Evolutionary conservation across 2,329 filamentous ascomycete genomes (phyloP).

Genomic region (Colletotrichum magnum): DNA sequence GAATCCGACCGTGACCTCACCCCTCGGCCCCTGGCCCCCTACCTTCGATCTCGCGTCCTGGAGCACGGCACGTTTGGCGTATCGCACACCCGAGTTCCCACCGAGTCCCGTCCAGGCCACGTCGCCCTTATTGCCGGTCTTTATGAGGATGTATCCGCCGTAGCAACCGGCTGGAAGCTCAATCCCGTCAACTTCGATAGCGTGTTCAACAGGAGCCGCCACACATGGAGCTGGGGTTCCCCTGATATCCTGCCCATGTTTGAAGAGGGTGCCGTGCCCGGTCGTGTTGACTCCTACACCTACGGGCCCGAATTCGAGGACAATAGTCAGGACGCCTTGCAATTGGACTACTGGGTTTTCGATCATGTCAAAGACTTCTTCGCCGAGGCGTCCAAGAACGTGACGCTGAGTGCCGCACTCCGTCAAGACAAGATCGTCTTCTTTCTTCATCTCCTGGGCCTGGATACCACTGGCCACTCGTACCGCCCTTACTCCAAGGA

Average conservation of each 20-base stretch:
- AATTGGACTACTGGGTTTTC: conserved; percentile 95
- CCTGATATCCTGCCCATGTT: conserved; percentile 99
- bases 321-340: conserved; percentile 84
- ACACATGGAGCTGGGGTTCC: conserved; percentile 99
- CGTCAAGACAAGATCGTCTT: conserved; percentile 91
- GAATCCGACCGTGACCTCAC: conserved; percentile 74
- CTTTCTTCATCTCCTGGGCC: conserved; percentile 91
- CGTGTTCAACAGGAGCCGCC: conserved; percentile 95
- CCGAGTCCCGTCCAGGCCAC: conserved; percentile 95
- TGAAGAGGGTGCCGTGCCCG: conserved; percentile 88
- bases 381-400: conserved; percentile 81
- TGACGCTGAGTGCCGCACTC: conserved; percentile 79
- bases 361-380: conserved; percentile 93
- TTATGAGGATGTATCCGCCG: conserved; percentile 97
- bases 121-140: conserved; percentile 96
- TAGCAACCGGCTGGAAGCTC: conserved; percentile 97
- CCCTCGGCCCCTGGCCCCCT: conserved; percentile 89
- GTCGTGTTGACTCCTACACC: conserved; percentile 87
- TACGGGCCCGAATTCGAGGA: conserved; percentile 92
- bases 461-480: conserved; percentile 91
- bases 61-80: conserved; percentile 96
- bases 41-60: conserved; percentile 89
- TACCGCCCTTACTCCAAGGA: conserved; percentile 95
- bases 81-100: conserved; percentile 96
- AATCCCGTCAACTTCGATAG: conserved; percentile 99